A percentile compares a stretch with the other conserved stretches of the same genome.
These are phyloP conservation scores for Volutella citrinella DNA, from an alignment of 2,329 filamentous ascomycete species.

Conservation along the genomic window DNA sequence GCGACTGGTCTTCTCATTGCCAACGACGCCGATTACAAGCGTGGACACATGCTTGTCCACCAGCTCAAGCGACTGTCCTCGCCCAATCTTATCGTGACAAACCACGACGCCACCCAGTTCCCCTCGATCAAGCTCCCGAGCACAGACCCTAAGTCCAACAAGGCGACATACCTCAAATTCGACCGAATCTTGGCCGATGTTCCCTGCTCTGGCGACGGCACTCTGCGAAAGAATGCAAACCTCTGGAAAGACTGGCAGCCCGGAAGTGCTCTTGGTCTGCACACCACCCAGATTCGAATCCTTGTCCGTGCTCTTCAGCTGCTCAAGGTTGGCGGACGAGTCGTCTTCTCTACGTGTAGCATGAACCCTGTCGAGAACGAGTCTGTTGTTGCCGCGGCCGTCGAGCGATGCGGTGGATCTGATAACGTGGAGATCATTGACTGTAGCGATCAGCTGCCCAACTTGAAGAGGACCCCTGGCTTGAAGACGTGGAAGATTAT, in stretches of 20 bases:
- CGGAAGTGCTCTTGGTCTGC: slow-evolving; percentile 80
- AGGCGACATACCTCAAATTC: slow-evolving; percentile 83
- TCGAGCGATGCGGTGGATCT: slow-evolving; percentile 82
- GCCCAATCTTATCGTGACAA: slow-evolving; percentile 93
- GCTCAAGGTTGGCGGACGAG: slow-evolving; percentile 89
- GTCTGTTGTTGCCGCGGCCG: slow-evolving; percentile 82
- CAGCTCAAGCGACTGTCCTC: slow-evolving; percentile 97
- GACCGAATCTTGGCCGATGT: slow-evolving; percentile 96
- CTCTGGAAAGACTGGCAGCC: slow-evolving; percentile 96
- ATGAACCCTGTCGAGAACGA: slow-evolving; percentile 99
- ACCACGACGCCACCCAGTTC: slow-evolving; percentile 95
- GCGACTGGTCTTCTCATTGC: slow-evolving; percentile 90
- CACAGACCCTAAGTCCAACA: slow-evolving; percentile 48
- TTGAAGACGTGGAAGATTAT: slow-evolving; percentile 85
- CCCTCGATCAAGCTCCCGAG: slow-evolving; percentile 83
- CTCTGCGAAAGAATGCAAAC: slow-evolving; percentile 85
- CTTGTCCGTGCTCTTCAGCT: slow-evolving; percentile 90
- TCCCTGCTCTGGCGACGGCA: slow-evolving; percentile 94
- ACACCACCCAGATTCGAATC: slow-evolving; percentile 84
- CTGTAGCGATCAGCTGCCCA: slow-evolving; percentile 73
- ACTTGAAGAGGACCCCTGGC: slow-evolving; percentile 73
- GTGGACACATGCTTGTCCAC: slow-evolving; percentile 94
- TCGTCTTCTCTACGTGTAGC: slow-evolving; percentile 98
- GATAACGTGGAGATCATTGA: slow-evolving; percentile 82
- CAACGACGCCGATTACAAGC: slow-evolving; percentile 95